phyloP scores from a whole-genome alignment of 495 filamentous ascomycete species.

The Penicillium simplicissimum region DNA sequence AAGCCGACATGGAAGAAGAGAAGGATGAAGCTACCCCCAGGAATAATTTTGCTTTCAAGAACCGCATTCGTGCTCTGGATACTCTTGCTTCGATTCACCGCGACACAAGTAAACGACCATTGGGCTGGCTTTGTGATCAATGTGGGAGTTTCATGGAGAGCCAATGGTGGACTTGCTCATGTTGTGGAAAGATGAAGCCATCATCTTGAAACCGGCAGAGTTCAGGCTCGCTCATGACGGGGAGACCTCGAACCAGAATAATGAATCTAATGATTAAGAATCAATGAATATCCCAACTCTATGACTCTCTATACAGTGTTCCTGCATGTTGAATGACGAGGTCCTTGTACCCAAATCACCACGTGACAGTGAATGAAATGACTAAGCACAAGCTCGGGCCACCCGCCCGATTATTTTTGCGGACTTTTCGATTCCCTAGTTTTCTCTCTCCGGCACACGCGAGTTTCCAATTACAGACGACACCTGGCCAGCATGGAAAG shows the following conservation, averaged over 20 bases:
- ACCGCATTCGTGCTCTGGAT: constrained; percentile 38
- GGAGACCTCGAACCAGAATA: not conserved
- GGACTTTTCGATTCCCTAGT: constrained; percentile 7
- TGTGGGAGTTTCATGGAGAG: constrained; percentile 68
- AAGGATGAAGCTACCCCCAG: constrained; percentile 15
- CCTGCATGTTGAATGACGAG: not conserved
- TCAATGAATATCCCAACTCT: not conserved
- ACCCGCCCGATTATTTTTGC: constrained; percentile 16
- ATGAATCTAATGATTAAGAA: not conserved
- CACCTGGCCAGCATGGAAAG: constrained; percentile 15
- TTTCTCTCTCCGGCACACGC: constrained; percentile 10
- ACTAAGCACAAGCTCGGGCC: constrained; percentile 15
- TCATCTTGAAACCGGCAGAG: constrained; percentile 40
- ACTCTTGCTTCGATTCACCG: constrained; percentile 41
- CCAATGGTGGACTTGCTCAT: constrained; percentile 78
- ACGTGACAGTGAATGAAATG: constrained; percentile 7
- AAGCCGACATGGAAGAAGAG: constrained; percentile 5
- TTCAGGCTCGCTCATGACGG: not conserved
- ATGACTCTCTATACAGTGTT: not conserved
- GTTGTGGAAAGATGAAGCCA: constrained; percentile 68
- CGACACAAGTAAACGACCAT: constrained; percentile 44
- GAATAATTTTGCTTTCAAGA: constrained; percentile 36
- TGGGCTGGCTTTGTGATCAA: constrained; percentile 67
- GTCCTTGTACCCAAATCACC: not conserved
- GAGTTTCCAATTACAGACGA: not conserved